Conservation (phyloP, 129 eudicot genomes). For the Erigeron canadensis region DNA sequence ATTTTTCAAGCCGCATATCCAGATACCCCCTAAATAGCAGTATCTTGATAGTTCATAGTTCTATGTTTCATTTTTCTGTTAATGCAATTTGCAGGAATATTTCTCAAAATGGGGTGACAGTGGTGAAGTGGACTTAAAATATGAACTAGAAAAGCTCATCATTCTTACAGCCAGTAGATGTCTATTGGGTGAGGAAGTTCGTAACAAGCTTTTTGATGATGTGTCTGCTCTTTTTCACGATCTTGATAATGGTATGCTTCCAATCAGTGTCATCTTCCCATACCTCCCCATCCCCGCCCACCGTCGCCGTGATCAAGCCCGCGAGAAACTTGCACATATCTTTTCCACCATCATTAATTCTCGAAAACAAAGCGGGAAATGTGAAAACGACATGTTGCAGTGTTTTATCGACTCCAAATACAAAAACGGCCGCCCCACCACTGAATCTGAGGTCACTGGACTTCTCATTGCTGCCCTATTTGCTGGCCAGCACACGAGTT, state of each 20-base stretch:
- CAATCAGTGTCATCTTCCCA: slow-evolving; percentile 92
- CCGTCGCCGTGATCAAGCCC: slow-evolving; percentile 83
- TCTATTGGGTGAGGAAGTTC: slow-evolving; percentile 84
- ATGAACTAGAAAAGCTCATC: slow-evolving; percentile 80
- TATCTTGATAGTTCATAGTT: neutral
- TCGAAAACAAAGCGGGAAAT: slow-evolving; percentile 66
- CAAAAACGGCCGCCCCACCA: slow-evolving; percentile 85
- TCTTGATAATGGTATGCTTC: slow-evolving; percentile 94
- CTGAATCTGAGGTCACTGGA: slow-evolving; percentile 82
- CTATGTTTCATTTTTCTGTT: slow-evolving; percentile 10
- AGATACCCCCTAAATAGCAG: neutral
- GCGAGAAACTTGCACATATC: slow-evolving; percentile 68
- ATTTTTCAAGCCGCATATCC: neutral
- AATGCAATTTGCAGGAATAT: slow-evolving; percentile 54
- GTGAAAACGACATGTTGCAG: slow-evolving; percentile 76
- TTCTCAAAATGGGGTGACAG: slow-evolving; percentile 96
- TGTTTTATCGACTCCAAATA: slow-evolving; percentile 94
- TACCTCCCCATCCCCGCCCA: slow-evolving; percentile 96
- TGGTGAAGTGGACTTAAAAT: slow-evolving; percentile 91
- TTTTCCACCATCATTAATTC: slow-evolving; percentile 66
- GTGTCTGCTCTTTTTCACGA: slow-evolving; percentile 94
- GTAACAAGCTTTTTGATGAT: slow-evolving; percentile 86
- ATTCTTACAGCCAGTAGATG: slow-evolving; percentile 96
- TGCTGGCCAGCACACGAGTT: slow-evolving; percentile 95
- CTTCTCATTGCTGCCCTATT: slow-evolving; percentile 90